phyloP scores from a whole-genome alignment of 2,329 filamentous ascomycete species.

The Colletotrichum echinochloae region DNA sequence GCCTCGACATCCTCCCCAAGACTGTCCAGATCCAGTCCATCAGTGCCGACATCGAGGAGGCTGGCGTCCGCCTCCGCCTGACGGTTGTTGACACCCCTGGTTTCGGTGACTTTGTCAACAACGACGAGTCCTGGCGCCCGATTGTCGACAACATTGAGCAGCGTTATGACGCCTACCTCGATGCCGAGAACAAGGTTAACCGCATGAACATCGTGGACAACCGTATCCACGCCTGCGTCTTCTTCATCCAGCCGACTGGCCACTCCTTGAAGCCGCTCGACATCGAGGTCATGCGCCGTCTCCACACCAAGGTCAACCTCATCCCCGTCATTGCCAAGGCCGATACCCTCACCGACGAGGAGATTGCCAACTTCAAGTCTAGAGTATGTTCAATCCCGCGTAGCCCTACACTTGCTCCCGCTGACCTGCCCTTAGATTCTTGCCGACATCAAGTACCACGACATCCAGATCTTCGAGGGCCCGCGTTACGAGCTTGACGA shows the following conservation, averaged over 20 bases:
- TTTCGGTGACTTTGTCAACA: constrained; percentile 99
- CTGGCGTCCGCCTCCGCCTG: constrained; percentile 93
- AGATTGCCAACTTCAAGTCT: constrained; percentile 93
- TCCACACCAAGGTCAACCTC: constrained; percentile 99
- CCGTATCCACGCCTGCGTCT: constrained; percentile 97
- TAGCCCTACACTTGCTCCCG: background rate
- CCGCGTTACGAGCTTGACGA: constrained; percentile 98
- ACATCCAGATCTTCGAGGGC: constrained; percentile 98
- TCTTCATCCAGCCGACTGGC: constrained; percentile 99
- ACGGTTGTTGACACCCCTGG: constrained; percentile 98
- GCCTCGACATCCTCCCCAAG: constrained; percentile 98
- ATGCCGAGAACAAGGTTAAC: constrained; percentile 99
- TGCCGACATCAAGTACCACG: constrained; percentile 95
- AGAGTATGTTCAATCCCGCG: constrained; percentile 73
- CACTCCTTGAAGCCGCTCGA: constrained; percentile 98
- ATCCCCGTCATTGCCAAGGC: constrained; percentile 99
- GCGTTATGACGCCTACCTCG: constrained; percentile 97
- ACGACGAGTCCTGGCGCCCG: constrained; percentile 98
- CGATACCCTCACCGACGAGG: constrained; percentile 97
- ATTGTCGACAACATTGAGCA: constrained; percentile 99
- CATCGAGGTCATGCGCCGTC: constrained; percentile 98
- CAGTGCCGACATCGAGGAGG: constrained; percentile 97
- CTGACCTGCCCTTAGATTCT: constrained; percentile 75
- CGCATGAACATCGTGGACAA: constrained; percentile 99
- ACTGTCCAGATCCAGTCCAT: constrained; percentile 95